Evolutionary conservation across 257 asterid genomes (phyloP), one percentile per base, ranked within the genome.

Genomic region (Catharanthus roseus): DNA sequence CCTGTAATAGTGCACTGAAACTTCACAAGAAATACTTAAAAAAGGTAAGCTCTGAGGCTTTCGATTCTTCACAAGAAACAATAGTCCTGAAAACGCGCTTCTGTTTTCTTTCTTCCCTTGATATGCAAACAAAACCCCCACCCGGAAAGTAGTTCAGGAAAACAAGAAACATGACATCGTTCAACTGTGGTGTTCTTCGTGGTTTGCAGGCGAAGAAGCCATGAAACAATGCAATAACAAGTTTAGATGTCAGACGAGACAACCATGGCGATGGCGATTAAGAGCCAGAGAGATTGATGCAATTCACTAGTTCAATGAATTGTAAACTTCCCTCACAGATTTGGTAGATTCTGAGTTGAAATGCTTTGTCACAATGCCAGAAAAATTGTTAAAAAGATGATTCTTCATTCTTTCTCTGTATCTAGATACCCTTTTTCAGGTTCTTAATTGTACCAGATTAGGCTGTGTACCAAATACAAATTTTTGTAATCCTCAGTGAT

Each of bases 11-110:
- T 33, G 95, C 97, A 67, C 72, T 91, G 87, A 91, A 91, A 82
- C 89, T 91, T 80, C 97, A 89, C 86, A 91, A 89, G 86, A 85
- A 91, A 64, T 91, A 91, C 78, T 82, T 91, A 5, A 91, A 79
- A 73, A 86, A 88, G 95, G 97, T 89, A 79, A 39, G 54, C 41
- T 16, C 8, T 28, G 18, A 15, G 44, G 31, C 56, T 57, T 57
- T 34, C 34, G 29, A 34, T 62, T 62, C 67, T 62, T 34, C 63
- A 10, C 21, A 26, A 21, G 28, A 24, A 56, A 28, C 12, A 11
- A 56, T n/a, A n/a, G n/a, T n/a, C n/a, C n/a, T n/a, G n/a, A n/a
- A n/a, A n/a, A n/a, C n/a, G n/a, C n/a, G n/a, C n/a, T n/a, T n/a
- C n/a, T n/a, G n/a, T n/a, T n/a, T n/a, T n/a, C n/a, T n/a, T n/a